Conservation (phyloP, 441 rosid species). For the Aquilaria agallochum region DNA sequence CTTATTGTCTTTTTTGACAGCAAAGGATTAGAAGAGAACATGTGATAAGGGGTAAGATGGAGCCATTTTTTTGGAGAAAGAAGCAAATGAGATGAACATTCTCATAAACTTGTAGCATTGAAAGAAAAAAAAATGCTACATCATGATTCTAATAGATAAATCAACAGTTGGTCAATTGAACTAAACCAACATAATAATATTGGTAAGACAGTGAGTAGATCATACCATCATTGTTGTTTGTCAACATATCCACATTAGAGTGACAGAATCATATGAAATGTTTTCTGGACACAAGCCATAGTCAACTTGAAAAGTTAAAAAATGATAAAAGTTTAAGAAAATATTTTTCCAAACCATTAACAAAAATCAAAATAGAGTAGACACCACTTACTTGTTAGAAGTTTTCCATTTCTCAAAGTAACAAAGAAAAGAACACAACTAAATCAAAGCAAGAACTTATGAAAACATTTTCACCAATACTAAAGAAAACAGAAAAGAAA, state of each 20-base stretch:
- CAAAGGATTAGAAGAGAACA: neutral
- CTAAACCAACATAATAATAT: slow-evolving; percentile 3
- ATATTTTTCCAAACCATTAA: slow-evolving; percentile 7
- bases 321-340: slow-evolving; percentile 15
- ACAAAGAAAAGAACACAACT: slow-evolving; percentile 20
- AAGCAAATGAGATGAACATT: slow-evolving; percentile 52
- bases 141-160: neutral
- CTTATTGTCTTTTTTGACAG: neutral
- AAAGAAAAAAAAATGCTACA: slow-evolving; percentile 21
- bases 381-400: slow-evolving; percentile 86
- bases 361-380: neutral
- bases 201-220: slow-evolving; percentile 7
- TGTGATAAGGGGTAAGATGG: neutral
- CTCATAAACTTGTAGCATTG: slow-evolving; percentile 76
- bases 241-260: slow-evolving; percentile 15
- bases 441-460: slow-evolving; percentile 1
- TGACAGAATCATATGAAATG: slow-evolving; percentile 16
- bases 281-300: neutral
- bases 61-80: neutral
- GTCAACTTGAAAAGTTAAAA: slow-evolving; percentile 13
- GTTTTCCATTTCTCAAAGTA: slow-evolving; percentile 83
- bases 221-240: slow-evolving; percentile 74
- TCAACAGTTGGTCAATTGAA: slow-evolving; percentile 20
- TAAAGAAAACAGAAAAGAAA: neutral
- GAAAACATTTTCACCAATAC: neutral